These are phyloP conservation scores for Pseudocercospora eumusae DNA, from an alignment of 2,329 filamentous ascomycete species.

Conservation along the genomic window DNA sequence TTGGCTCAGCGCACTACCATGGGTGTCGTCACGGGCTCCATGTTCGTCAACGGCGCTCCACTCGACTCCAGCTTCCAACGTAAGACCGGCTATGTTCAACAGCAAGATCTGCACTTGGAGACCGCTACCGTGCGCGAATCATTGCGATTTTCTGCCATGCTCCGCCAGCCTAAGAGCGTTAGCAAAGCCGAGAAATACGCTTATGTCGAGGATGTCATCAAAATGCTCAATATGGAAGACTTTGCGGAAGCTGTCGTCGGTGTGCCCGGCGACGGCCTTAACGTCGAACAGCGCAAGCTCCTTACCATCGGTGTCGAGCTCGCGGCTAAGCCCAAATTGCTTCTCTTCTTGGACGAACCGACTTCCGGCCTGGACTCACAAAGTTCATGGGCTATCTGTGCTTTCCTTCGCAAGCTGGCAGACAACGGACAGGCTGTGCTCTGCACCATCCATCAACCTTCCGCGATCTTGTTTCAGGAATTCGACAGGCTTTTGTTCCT, in stretches of 20 bases:
- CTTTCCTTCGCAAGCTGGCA: constrained; percentile 64
- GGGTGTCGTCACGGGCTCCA: constrained; percentile 66
- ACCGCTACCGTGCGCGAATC: constrained; percentile 60
- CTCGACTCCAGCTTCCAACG: constrained; percentile 62
- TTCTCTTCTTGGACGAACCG: constrained; percentile 64
- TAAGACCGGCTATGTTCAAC: constrained; percentile 68
- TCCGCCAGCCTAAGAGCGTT: constrained; percentile 58
- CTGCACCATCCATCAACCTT: constrained; percentile 52
- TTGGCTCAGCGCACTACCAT: constrained; percentile 60
- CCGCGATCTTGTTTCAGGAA: constrained; percentile 48
- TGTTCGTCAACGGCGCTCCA: constrained; percentile 64
- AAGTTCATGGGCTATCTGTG: constrained; percentile 64
- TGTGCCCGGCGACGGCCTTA: constrained; percentile 61
- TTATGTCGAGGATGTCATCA: constrained; percentile 66
- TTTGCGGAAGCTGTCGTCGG: constrained; percentile 65
- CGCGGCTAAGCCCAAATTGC: constrained; percentile 54
- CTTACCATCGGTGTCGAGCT: constrained; percentile 58
- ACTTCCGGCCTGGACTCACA: constrained; percentile 64
- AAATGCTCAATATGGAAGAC: constrained; percentile 67
- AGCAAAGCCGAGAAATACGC: constrained; percentile 60
- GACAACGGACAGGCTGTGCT: constrained; percentile 49
- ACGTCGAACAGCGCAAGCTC: constrained; percentile 63
- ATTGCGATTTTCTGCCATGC: constrained; percentile 58
- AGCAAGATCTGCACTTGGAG: constrained; percentile 63
- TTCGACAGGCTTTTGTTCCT: constrained; percentile 51